Percentiles rank a stretch among this genome's conserved stretches.
These are phyloP conservation scores for Linum trigynum DNA, from an alignment of 345 rosid species.

Conservation along the genomic window DNA sequence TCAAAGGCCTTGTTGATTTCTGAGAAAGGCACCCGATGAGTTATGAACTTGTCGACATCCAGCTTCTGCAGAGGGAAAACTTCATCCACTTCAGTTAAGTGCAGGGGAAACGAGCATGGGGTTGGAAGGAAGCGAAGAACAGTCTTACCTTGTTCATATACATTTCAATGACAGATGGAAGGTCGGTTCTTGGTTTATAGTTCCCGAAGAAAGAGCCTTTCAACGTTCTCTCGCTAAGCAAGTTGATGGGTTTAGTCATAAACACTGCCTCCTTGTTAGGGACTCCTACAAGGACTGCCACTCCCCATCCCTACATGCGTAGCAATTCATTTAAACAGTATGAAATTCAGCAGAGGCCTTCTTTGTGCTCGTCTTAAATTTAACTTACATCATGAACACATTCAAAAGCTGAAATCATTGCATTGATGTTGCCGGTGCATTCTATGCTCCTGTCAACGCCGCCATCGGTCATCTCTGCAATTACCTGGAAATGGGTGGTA, in stretches of 20 bases:
- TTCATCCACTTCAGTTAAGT: background rate
- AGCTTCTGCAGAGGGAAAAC: conserved; percentile 26
- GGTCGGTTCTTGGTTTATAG: conserved; percentile 42
- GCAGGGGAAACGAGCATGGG: too few species aligned
- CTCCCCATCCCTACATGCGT: conserved; percentile 42
- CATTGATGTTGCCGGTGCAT: conserved; percentile 31
- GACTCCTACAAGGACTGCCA: conserved; percentile 42
- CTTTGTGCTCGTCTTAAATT: background rate
- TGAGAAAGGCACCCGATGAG: conserved; percentile 29
- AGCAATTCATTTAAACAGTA: background rate
- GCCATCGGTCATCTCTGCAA: conserved; percentile 71
- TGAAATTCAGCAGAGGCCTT: background rate
- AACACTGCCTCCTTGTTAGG: conserved; percentile 41
- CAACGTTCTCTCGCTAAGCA: conserved; percentile 39
- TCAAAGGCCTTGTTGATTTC: conserved; percentile 48
- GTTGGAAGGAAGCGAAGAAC: too few species aligned
- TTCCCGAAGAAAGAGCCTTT: conserved; percentile 54
- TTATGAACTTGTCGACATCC: conserved; percentile 42
- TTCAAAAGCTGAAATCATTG: conserved; percentile 91
- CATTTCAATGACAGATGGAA: conserved; percentile 38
- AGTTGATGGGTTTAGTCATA: conserved; percentile 40
- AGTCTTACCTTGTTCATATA: conserved; percentile 39
- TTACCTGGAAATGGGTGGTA: conserved; percentile 27
- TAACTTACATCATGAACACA: conserved; percentile 68
- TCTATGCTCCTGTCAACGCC: conserved; percentile 70